Evolutionary conservation across 768 basidiomycete genomes (phyloP), one percentile per base, ranked within the genome.

Genomic region (Tulasnella sp.): DNA sequence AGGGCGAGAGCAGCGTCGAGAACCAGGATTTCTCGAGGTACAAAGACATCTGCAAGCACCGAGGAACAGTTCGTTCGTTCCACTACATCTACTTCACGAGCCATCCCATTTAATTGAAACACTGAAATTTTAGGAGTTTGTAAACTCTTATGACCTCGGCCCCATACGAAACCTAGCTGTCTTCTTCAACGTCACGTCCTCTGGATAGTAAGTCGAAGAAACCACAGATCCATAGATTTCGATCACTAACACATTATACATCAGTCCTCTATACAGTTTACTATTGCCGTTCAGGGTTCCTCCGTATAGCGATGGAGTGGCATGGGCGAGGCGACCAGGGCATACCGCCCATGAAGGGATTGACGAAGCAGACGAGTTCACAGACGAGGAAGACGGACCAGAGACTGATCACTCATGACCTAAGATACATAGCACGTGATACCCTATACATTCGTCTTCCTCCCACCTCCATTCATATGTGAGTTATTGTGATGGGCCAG

Each of bases 111-210:
- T n/a, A n/a, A n/a, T 13, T 10, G 21, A 34, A 26, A 30, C 8
- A 23, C 17, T n/a, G n/a, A n/a, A n/a, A n/a, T n/a, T n/a, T 21
- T 26, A 62, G 89, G 88, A 74, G 1, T 98, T 93, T 67, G 76
- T 90, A 10, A 97, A 97, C 67, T 91, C 87, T 1, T 99, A 92
- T 68, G 88, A 98, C 69, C 73, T 95, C 3, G 95, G 80, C 24
- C 77, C 75, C 67, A 71, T 74, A 52, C 77, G 75, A 66, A 98
- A 99, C 68, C 72, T 97, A 9, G 71, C 78, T 63, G 69, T 90
- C 19, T 96, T 95, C 67, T 95, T 98, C 73, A 97, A 97, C 66
- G 67, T 95, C 29, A 88, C 86, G 9, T 74, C 75, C 19, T 75
- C 78, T 9, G 85, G 88, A 73, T 90, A 93, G 91, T 95, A 70